Evolutionary conservation across 2,329 filamentous ascomycete genomes (phyloP).

Genomic region (Trichoderma asperellum): DNA sequence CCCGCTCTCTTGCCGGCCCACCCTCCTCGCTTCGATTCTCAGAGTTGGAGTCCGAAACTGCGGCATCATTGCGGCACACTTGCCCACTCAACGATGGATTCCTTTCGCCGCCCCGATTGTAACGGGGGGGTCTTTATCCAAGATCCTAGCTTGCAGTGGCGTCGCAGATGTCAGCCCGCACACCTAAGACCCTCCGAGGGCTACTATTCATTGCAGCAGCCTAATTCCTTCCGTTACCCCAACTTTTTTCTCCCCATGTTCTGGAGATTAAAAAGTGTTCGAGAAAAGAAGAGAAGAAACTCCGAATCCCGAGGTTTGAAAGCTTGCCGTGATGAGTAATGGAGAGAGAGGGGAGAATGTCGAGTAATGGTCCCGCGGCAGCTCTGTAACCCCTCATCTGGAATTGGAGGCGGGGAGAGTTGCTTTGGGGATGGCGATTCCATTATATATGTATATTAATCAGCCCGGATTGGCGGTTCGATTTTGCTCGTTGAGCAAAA

Average conservation of each 20-base stretch:
- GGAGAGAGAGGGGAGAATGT: neutral
- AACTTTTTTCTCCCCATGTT: constrained; percentile 7
- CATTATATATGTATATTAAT: constrained; percentile 15
- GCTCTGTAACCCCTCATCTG: constrained; percentile 17
- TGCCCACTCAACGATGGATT: neutral
- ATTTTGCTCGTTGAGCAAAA: neutral
- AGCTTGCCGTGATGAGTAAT: constrained; percentile 14
- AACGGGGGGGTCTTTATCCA: neutral
- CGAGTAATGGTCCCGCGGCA: neutral
- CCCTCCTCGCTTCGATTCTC: neutral
- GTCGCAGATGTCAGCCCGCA: constrained; percentile 8
- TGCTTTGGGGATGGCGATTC: neutral
- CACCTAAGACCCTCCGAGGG: neutral
- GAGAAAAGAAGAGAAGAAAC: neutral
- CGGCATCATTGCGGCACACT: constrained; percentile 21
- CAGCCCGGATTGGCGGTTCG: neutral
- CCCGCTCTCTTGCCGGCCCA: neutral
- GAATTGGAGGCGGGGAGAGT: neutral
- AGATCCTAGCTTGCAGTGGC: constrained; percentile 12
- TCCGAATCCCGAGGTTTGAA: constrained; percentile 17
- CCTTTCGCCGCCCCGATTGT: constrained; percentile 17
- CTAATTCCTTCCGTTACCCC: constrained; percentile 7
- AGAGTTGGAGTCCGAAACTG: constrained; percentile 3
- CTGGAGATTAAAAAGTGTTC: neutral
- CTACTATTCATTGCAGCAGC: neutral